Base-by-base conservation (phyloP, 352 stramenopile species). In the Phytophthora agathidicida region DNA sequence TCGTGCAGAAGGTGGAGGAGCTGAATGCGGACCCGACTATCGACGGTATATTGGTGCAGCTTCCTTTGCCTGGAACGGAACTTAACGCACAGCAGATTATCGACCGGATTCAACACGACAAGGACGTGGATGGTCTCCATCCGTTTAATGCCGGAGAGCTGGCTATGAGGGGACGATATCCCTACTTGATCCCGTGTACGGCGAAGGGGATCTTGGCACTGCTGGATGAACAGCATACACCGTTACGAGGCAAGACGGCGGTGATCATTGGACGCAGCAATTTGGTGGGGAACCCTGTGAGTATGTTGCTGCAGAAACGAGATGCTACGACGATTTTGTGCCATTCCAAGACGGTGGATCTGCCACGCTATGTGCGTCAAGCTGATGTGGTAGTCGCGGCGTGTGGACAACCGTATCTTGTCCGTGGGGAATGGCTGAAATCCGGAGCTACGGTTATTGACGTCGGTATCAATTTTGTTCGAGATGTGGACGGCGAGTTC, bases 51-150 rank as follows among this genome's bases (percentile, higher is more conserved):
- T 63, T 96, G 27, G 77, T 96, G 14, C 87, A 93, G 68, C 77
- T 99, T 1, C 97, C 98, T 7, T 64, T 99, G 14, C 97, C 98
- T 2, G 60, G 75, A 0, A 89, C 98, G 49, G 26, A 60, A n/a
- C 87, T 99, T 11, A 81, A 99, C 65, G 89, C 98, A 49, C 78
- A 94, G 53, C 62, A 56, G 32, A 96, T 99, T 28, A 93, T 99
- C 35, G 80, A 97, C 45, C 71, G 77, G 5, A 98, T 99, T 49
- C 71, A 71, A n/a, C 76, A 86, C 16, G 75, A 83, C 53, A 99
- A 99, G 71, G 98, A 99, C 75, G 98, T 99, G 31, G 98, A 99
- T 71, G 98, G 98, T 0, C 85, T 99, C 20, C 96, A 99, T 65
- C 96, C 98, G 32, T 83, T 97, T 47, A 99, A 99, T 80, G 90